Evolutionary conservation across 2,329 filamentous ascomycete species (phyloP).

Genomic region (Aspergillus floridensis): DNA sequence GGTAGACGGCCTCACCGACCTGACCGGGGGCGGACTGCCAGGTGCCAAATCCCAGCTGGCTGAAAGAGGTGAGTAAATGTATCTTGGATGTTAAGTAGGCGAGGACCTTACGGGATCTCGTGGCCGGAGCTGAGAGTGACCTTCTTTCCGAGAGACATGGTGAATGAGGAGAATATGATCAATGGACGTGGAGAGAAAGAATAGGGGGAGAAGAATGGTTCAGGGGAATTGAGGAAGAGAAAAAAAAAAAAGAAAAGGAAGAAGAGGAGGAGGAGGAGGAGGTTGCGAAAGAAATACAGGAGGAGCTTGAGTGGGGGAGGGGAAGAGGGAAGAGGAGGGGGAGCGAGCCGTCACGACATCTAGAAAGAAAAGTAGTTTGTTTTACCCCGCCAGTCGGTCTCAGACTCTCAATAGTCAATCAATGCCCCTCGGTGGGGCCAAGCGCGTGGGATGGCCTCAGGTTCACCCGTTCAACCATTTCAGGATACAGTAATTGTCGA

Average conservation of each 20-base stretch:
- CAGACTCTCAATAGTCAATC: neutral
- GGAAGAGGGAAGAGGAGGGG: neutral
- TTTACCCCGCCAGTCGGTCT: neutral
- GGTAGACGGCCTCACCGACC: slow-evolving; percentile 40
- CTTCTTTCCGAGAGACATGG: slow-evolving; percentile 43
- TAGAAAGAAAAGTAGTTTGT: too few species aligned
- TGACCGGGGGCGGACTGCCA: slow-evolving; percentile 42
- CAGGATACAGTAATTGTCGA: neutral
- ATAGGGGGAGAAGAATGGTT: neutral
- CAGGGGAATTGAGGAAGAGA: slow-evolving; percentile 2
- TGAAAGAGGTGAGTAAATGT: slow-evolving; percentile 14
- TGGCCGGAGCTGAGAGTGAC: slow-evolving; percentile 39
- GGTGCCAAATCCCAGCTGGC: slow-evolving; percentile 41
- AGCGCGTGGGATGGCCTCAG: neutral
- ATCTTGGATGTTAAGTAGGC: neutral
- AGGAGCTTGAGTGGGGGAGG: neutral
- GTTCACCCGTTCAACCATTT: neutral
- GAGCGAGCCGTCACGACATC: neutral
- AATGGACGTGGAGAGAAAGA: neutral
- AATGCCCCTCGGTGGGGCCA: neutral
- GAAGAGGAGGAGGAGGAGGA: neutral
- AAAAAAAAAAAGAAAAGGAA: neutral
- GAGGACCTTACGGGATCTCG: slow-evolving; percentile 36
- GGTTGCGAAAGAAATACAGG: slow-evolving; percentile 5
- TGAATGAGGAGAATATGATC: slow-evolving; percentile 5